Evolutionary conservation across 1,139 yeast species (phyloP).

Genomic region (Zygosaccharomyces sapae): DNA sequence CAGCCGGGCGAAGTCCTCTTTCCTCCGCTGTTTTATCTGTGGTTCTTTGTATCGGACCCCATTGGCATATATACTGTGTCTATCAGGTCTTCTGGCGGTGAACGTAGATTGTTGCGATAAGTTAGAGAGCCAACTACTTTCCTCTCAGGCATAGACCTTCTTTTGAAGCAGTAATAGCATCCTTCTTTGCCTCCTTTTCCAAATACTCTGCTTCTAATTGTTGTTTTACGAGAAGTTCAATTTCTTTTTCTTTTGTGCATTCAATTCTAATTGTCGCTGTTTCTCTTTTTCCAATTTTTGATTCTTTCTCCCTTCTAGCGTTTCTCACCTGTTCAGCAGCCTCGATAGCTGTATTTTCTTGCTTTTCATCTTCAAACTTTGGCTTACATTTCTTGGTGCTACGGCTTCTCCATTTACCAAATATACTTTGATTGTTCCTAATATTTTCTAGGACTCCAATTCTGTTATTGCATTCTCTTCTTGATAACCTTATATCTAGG

Average conservation of each 20-base stretch:
- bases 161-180: neutral
- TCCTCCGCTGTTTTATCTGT: constrained; percentile 5
- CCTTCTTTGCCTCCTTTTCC: too few relatives aligned
- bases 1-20: constrained; percentile 5
- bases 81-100: constrained; percentile 2
- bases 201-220: constrained; percentile 25
- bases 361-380: constrained; percentile 13
- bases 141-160: constrained; percentile 7
- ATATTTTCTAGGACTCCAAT: constrained; percentile 7
- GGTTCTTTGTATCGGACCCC: constrained; percentile 8
- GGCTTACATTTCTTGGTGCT: constrained; percentile 9
- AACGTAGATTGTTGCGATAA: constrained; percentile 1
- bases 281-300: constrained; percentile 16
- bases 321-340: constrained; percentile 25
- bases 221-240: constrained; percentile 26
- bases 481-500: constrained; percentile 27
- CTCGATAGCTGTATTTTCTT: constrained; percentile 21
- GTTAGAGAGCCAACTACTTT: constrained; percentile 10
- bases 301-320: constrained; percentile 16
- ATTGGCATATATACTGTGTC: constrained; percentile 10
- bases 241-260: constrained; percentile 19
- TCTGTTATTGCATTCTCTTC: constrained; percentile 15
- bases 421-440: constrained; percentile 8
- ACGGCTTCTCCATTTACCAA: constrained; percentile 13
- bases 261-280: constrained; percentile 20